A percentile compares a stretch with the other conserved stretches of the same genome.
Conservation (phyloP, 2,329 filamentous ascomycete genomes). For the Fusarium chuoi region DNA sequence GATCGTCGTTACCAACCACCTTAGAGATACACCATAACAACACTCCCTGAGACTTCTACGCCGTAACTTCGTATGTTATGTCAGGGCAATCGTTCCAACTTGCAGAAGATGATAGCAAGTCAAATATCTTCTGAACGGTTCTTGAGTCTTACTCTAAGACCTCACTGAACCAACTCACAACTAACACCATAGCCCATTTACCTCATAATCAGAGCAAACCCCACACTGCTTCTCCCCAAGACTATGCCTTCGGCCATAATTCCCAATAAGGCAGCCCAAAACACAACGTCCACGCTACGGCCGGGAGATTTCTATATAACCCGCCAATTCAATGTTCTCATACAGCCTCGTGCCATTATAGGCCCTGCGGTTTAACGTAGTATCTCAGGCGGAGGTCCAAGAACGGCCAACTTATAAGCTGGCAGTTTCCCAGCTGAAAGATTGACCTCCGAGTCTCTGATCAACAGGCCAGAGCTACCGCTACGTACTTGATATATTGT, state of each 20-base stretch:
- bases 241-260: conserved; percentile 32
- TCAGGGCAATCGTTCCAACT: not conserved
- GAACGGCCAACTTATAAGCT: conserved; percentile 20
- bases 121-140: not conserved
- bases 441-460: not conserved
- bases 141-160: not conserved
- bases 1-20: not conserved
- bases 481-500: not conserved
- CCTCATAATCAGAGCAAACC: conserved; percentile 14
- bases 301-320: conserved; percentile 26
- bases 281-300: conserved; percentile 12
- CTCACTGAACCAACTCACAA: not conserved
- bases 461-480: not conserved
- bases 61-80: not conserved
- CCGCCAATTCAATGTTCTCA: conserved; percentile 40
- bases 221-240: conserved; percentile 23
- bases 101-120: not conserved
- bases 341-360: conserved; percentile 23
- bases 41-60: not conserved
- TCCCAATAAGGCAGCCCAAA: conserved; percentile 35
- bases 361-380: conserved; percentile 23
- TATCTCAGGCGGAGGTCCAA: conserved; percentile 4
- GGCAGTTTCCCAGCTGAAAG: not conserved
- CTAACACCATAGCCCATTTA: not conserved
- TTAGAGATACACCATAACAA: not conserved